Evolutionary conservation across 2,329 filamentous ascomycete species (phyloP), one percentile per base, ranked within the genome.

Genomic region (Aspergillus bombycis): DNA sequence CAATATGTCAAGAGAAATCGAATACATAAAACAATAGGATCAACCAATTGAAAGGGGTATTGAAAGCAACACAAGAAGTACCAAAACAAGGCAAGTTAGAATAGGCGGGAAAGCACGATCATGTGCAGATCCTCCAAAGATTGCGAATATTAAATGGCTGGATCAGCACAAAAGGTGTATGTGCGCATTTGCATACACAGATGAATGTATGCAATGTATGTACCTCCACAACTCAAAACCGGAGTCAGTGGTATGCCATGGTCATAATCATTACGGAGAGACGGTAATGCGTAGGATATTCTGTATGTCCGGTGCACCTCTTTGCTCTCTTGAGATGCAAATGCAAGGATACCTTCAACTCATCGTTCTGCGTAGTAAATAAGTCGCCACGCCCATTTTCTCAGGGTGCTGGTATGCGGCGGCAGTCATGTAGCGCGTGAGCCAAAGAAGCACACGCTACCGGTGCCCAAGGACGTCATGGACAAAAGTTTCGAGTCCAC

Each of bases 21-120:
- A 52, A 60, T 19, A 61, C 30, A 53, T 52, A 41, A 30, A 46
- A 12, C 57, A 62, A 62, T 64, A 54, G 19, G 34, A 62, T 62
- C 57, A 63, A 53, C 62, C 62, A 66, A 57, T 62, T 55, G 38
- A 59, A 62, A 58, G 59, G 66, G 66, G 66, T 68, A 68, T 68
- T 67, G 62, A 48, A 58, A 59, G 23, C 14, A 34, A 23, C 30
- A 54, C 52, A 54, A 58, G 28, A 61, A 30, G 52, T 57, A 63
- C n/a, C 19, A 61, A 61, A 34, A 43, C 36, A 62, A 62, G 61
- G n/a, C 43, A 52, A 60, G 10, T 19, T 36, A 23, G 12, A 36
- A 59, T 38, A 59, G 9, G 34, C 16, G 46, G 52, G 19, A 59
- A 36, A 48, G 46, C 28, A 36, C 23, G 45, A 23, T 48, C 41